Evolutionary conservation across 1,284 basidiomycete genomes (phyloP), one percentile per base, ranked within the genome.

Genomic region (Athelia psychrophila): DNA sequence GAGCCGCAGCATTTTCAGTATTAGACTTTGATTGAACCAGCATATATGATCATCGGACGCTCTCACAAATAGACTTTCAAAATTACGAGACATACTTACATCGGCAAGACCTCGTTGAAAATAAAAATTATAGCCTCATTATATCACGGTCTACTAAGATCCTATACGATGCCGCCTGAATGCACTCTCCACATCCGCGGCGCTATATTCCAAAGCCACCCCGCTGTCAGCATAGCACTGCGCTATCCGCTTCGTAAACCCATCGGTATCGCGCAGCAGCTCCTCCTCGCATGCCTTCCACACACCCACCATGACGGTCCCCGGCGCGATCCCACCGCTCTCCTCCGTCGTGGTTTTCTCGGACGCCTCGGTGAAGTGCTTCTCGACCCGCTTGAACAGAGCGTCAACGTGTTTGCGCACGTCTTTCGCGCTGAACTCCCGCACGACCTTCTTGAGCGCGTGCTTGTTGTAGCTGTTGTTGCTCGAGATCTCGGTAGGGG

Each of bases 271-370:
- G 56, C 81, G 78, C 54, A 86, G 67, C 52, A 96, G 64, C 62
- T 94, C 91, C 49, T 87, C 84, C 63, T 94, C 91, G 65, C 92
- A 91, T 23, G 91, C 86, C 59, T 82, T 89, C 94, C 94, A 96
- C 2, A 95, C 93, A 2, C 83, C 86, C 36, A 83, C 80, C 70
- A 95, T 76, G 48, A 93, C 83, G 6, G 82, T 86, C 0, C 86
- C 84, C 6, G 85, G 71, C 8, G 78, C 70, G 46, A 83, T 81
- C 8, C 79, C 80, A 18, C 74, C 77, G 52, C 70, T 76, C 48
- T 84, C 80, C 55, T 84, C 86, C 2, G 75, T 76, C 4, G 77
- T 80, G 3, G 79, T 67, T 59, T 84, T 87, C 56, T 87, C 88
- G 8, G 84, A 80, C 0, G 81, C 81, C 60, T 93, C 90, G 2